Evolutionary conservation across 78 protist species (phyloP).

Genomic region (Dictyostelium intermedium): DNA sequence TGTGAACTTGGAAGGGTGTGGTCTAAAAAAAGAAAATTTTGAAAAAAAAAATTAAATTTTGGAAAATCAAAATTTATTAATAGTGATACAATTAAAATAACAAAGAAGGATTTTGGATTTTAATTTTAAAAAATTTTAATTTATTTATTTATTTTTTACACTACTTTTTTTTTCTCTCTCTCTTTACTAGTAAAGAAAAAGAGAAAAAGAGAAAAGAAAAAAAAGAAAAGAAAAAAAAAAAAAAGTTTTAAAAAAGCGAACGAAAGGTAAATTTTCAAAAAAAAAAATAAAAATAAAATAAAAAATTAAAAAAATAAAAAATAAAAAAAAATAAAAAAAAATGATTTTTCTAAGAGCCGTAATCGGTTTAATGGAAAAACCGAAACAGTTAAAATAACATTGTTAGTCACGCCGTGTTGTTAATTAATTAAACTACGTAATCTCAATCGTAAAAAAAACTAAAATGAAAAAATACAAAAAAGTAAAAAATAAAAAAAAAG

Average conservation of each 20-base stretch:
- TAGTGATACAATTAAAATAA: background rate
- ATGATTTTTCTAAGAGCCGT: background rate
- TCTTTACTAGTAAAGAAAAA: conserved; percentile 12
- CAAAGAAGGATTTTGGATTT: background rate
- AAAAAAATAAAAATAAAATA: too few relatives aligned
- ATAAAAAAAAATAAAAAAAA: too few relatives aligned
- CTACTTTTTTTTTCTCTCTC: background rate
- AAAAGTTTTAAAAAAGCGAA: background rate
- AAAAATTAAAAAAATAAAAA: too few relatives aligned
- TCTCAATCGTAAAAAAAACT: background rate
- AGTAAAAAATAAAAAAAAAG: too few relatives aligned
- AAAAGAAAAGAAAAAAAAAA: background rate
- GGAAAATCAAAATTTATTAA: background rate
- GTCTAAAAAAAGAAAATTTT: background rate
- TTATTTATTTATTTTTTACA: background rate
- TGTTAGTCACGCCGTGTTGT: background rate
- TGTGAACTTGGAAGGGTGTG: background rate
- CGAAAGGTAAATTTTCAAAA: background rate
- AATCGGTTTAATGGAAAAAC: background rate
- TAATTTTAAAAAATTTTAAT: background rate
- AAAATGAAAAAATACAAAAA: too few relatives aligned
- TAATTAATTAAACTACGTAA: background rate
- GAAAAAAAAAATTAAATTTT: background rate
- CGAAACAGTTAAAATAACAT: background rate
- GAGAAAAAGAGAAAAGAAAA: background rate